Percentiles rank a stretch among this genome's conserved stretches.
Conservation (phyloP, 495 filamentous ascomycete species). For the Cercophora scortea region DNA sequence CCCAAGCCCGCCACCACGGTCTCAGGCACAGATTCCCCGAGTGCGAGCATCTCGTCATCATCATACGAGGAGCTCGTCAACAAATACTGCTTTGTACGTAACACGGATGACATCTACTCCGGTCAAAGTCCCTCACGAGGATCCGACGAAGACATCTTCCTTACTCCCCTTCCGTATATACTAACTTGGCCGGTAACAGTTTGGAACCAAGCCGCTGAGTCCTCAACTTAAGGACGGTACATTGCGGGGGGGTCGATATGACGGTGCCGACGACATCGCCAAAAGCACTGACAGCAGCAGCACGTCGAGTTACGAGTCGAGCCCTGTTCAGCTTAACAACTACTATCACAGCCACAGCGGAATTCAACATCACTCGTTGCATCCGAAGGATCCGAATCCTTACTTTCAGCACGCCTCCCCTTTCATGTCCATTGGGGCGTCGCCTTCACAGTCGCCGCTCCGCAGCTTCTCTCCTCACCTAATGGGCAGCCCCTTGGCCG, state of each 20-base stretch:
- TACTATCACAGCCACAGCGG: constrained; percentile 22
- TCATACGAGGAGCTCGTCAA: constrained; percentile 91
- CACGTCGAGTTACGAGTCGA: constrained; percentile 29
- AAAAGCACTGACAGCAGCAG: constrained; percentile 22
- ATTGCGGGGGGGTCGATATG: constrained; percentile 19
- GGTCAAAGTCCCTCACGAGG: not conserved
- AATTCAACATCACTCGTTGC: constrained; percentile 32
- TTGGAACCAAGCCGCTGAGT: constrained; percentile 36
- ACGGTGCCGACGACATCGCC: constrained; percentile 23
- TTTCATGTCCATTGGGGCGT: constrained; percentile 19
- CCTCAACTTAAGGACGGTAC: constrained; percentile 28
- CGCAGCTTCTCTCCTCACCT: constrained; percentile 12
- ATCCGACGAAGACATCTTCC: constrained; percentile 15
- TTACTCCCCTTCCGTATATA: not conserved
- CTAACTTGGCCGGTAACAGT: constrained; percentile 25
- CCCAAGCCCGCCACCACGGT: constrained; percentile 2
- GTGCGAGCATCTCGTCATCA: constrained; percentile 58
- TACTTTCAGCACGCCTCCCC: constrained; percentile 20
- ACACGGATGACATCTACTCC: constrained; percentile 16
- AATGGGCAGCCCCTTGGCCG: constrained; percentile 7
- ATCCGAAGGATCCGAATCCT: constrained; percentile 23
- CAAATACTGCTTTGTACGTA: constrained; percentile 98
- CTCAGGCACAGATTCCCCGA: constrained; percentile 27
- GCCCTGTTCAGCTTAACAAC: constrained; percentile 24
- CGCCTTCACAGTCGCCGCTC: constrained; percentile 25